phyloP scores from a whole-genome alignment of 768 basidiomycete genomes.

The Tylopilus balloui region DNA sequence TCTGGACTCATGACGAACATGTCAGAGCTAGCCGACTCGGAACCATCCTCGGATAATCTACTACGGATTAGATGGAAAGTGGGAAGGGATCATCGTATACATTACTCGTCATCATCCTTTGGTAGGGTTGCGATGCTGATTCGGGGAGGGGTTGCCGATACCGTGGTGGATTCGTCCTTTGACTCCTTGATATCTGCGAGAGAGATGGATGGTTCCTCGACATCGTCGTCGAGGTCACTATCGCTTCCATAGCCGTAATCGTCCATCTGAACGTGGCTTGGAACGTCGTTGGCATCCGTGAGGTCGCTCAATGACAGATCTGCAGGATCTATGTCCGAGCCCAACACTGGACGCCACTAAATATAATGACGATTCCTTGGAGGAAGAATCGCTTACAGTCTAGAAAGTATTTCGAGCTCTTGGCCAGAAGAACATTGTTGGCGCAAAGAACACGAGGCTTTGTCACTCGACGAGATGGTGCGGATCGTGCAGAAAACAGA shows the following conservation, averaged over 20 bases:
- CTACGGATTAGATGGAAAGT: not conserved
- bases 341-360: slow-evolving; percentile 10
- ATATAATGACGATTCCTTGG: not conserved
- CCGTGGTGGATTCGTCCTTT: not conserved
- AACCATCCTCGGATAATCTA: slow-evolving; percentile 14
- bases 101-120: slow-evolving; percentile 14
- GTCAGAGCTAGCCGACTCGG: slow-evolving; percentile 16
- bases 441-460: slow-evolving; percentile 24
- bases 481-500: slow-evolving; percentile 17
- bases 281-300: slow-evolving; percentile 10
- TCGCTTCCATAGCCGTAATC: slow-evolving; percentile 33
- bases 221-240: slow-evolving; percentile 33
- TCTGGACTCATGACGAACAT: slow-evolving; percentile 16
- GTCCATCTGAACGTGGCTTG: slow-evolving; percentile 2
- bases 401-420: slow-evolving; percentile 25
- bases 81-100: not conserved
- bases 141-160: not conserved
- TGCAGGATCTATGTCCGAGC: slow-evolving; percentile 7
- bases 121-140: not conserved
- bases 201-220: not conserved
- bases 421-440: slow-evolving; percentile 27
- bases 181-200: not conserved
- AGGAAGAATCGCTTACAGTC: slow-evolving; percentile 13
- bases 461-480: slow-evolving; percentile 4
- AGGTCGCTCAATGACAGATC: slow-evolving; percentile 17